These are phyloP conservation scores for Cucumis hystrix DNA, from an alignment of 306 rosid genomes.

Conservation along the genomic window DNA sequence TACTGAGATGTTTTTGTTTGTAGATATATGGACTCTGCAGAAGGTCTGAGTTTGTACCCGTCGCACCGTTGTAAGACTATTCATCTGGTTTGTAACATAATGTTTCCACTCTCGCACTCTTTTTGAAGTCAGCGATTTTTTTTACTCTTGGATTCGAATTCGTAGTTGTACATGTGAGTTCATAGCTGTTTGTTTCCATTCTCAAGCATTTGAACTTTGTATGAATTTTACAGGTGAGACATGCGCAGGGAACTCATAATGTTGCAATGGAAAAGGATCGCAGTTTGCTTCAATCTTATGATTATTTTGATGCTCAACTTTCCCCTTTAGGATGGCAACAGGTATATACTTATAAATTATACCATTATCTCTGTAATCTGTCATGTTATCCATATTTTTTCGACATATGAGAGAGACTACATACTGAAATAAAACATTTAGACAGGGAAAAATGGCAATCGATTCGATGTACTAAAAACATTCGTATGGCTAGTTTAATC, in stretches of 20 bases:
- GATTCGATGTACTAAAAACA: background rate
- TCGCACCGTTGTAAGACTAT: slow-evolving; percentile 60
- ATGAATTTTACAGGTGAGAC: slow-evolving; percentile 53
- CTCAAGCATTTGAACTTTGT: background rate
- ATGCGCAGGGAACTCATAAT: slow-evolving; percentile 89
- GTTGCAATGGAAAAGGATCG: slow-evolving; percentile 60
- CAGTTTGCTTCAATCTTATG: slow-evolving; percentile 45
- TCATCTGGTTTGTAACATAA: slow-evolving; percentile 31
- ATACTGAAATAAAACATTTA: background rate
- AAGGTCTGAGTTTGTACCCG: slow-evolving; percentile 35
- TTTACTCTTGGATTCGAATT: background rate
- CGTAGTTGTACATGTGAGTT: background rate
- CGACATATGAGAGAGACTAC: background rate
- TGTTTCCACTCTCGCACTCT: background rate
- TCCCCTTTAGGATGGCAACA: slow-evolving; percentile 87
- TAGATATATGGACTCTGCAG: slow-evolving; percentile 44
- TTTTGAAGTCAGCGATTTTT: background rate
- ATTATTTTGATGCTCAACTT: slow-evolving; percentile 72
- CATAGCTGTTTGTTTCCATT: background rate
- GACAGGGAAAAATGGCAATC: background rate
- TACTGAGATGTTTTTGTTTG: slow-evolving; percentile 6
- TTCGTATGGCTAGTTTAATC: background rate
- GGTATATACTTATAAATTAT: slow-evolving; percentile 25
- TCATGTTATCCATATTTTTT: background rate
- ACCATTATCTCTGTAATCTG: background rate